Evolutionary conservation across 1,284 basidiomycete species (phyloP), one percentile per base, ranked within the genome.

Genomic region (Mrakiaceae sp.): DNA sequence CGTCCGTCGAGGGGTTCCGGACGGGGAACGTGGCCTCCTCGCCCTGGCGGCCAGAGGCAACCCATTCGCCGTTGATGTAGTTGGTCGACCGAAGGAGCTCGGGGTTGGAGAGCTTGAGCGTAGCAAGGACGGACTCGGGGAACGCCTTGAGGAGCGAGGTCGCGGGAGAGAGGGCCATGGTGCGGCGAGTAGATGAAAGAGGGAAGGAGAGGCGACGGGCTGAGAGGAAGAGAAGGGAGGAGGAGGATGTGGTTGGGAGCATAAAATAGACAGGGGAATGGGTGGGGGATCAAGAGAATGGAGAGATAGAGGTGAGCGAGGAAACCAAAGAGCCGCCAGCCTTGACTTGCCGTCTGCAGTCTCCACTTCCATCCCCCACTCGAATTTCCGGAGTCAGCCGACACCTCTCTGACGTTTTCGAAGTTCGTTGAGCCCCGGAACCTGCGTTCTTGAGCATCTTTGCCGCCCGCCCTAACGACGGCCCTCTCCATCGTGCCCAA

Each of bases 51-150:
- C 57, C 46, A 11, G 65, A 53, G 27, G 62, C 47, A 27, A 66
- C 62, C 65, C 65, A 66, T n/a, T 39, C 44, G 47, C 65, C 62
- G 54, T 66, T 47, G 53, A 66, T 55, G 53, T 56, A 66, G 58
- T 60, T 60, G 46, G 57, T 57, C 12, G 50, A 60, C 40, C 58
- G 50, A 51, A 66, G 56, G 46, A 66, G 58, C 40, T 62, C 61
- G 1, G 65, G 57, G 61, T 63, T 59, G 3, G 52, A 14, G 48
- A 66, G 64, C 61, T 63, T 49, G 42, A 66, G 60, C 58, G 62
- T 62, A 0, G 43, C 8, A 4, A 60, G 53, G 48, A 62, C 60
- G 44, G 60, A 46, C 5, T 46, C n/a, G 53, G 60, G n/a, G 16
- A 60, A 59, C 5, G 57, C 60, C 3, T 10, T 59, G 16, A 59